Percentiles rank a stretch among this genome's conserved stretches.
These are phyloP conservation scores for Ganoderma multipileum DNA, from an alignment of 1,284 basidiomycete genomes.

Conservation along the genomic window DNA sequence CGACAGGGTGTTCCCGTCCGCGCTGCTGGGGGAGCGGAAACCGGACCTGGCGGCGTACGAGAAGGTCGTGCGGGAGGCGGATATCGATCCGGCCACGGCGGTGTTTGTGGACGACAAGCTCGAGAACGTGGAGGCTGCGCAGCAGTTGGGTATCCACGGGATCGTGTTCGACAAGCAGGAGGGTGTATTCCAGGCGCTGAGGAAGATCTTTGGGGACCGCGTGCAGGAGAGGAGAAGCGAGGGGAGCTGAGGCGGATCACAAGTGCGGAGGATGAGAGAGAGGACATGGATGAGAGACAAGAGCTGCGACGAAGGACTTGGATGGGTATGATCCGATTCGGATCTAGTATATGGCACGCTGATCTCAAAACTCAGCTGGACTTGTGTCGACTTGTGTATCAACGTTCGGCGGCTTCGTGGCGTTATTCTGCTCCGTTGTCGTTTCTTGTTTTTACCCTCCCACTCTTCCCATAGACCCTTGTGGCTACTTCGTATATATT, in stretches of 20 bases:
- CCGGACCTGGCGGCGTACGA: conserved; percentile 57
- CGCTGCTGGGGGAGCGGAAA: conserved; percentile 44
- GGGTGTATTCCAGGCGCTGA: conserved; percentile 49
- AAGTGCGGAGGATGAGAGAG: background rate
- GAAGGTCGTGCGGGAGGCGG: conserved; percentile 52
- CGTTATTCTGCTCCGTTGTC: background rate
- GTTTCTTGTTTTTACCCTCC: background rate
- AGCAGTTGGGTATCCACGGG: conserved; percentile 60
- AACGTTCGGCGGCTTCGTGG: background rate
- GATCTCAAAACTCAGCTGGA: background rate
- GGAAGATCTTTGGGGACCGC: conserved; percentile 55
- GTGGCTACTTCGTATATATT: background rate
- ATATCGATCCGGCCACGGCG: conserved; percentile 47
- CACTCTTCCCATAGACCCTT: background rate
- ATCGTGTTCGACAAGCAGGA: conserved; percentile 55
- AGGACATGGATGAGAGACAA: background rate
- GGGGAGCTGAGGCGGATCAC: background rate
- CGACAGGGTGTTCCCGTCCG: conserved; percentile 61
- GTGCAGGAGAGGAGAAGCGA: conserved; percentile 30
- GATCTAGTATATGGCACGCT: background rate
- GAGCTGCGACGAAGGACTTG: background rate
- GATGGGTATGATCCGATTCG: background rate
- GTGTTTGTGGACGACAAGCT: conserved; percentile 65
- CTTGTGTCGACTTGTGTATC: background rate
- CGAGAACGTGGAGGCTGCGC: conserved; percentile 62